Percentiles rank a stretch among this genome's conserved stretches.
Conservation (phyloP, 768 basidiomycete species). For the Cystofilobasidium capitatum region DNA sequence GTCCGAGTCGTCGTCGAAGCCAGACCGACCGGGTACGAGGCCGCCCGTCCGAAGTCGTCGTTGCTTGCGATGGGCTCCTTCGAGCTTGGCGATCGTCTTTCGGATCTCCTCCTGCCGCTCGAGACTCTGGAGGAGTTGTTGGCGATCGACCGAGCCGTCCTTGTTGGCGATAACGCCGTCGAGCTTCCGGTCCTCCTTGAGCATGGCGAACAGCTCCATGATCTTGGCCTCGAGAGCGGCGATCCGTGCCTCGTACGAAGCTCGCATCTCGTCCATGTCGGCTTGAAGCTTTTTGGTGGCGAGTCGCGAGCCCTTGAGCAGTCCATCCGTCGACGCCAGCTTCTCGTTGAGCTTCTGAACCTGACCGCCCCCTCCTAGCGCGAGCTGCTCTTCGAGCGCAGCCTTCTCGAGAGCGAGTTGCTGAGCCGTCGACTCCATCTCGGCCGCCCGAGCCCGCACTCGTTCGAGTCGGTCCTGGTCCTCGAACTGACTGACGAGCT, state of each 20-base stretch:
- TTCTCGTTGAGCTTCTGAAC: slow-evolving; percentile 63
- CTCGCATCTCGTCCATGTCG: slow-evolving; percentile 66
- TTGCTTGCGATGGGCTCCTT: slow-evolving; percentile 46
- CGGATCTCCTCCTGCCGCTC: slow-evolving; percentile 37
- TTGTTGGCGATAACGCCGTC: slow-evolving; percentile 55
- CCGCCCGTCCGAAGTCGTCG: background rate
- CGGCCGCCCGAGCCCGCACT: slow-evolving; percentile 66
- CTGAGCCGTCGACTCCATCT: slow-evolving; percentile 48
- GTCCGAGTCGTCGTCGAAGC: slow-evolving; percentile 30
- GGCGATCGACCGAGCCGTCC: slow-evolving; percentile 60
- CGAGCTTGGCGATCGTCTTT: slow-evolving; percentile 56
- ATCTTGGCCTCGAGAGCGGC: slow-evolving; percentile 83
- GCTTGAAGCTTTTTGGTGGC: slow-evolving; percentile 53
- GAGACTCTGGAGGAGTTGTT: slow-evolving; percentile 56
- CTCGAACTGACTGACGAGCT: slow-evolving; percentile 78
- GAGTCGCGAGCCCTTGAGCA: slow-evolving; percentile 20
- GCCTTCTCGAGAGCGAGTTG: slow-evolving; percentile 74
- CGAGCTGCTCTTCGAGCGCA: slow-evolving; percentile 65
- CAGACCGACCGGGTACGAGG: slow-evolving; percentile 8
- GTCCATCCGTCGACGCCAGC: slow-evolving; percentile 21
- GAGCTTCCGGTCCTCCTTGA: slow-evolving; percentile 66
- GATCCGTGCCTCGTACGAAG: slow-evolving; percentile 74
- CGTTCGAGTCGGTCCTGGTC: slow-evolving; percentile 72
- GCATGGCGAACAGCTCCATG: slow-evolving; percentile 85
- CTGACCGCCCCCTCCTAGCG: slow-evolving; percentile 60